phyloP scores from a whole-genome alignment of 129 eudicot species.

The Arctium minus region DNA sequence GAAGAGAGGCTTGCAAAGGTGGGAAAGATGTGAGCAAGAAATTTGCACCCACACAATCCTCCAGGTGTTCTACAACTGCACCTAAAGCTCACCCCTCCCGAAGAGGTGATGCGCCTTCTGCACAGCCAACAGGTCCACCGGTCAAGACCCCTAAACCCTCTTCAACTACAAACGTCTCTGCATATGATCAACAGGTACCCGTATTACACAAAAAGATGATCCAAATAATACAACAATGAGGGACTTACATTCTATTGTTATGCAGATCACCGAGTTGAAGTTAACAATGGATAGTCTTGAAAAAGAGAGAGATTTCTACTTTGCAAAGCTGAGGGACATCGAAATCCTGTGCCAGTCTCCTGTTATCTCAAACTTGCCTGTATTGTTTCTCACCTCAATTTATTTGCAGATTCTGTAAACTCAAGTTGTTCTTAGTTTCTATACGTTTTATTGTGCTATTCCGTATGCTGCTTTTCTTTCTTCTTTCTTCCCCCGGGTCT shows the following conservation, averaged over 20 bases:
- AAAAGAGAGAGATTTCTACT: slow-evolving; percentile 97
- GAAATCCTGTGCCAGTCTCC: slow-evolving; percentile 91
- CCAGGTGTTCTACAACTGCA: slow-evolving; percentile 46
- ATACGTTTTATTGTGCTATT: not conserved
- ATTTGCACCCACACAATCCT: slow-evolving; percentile 54
- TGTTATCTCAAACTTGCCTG: slow-evolving; percentile 60
- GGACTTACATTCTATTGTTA: slow-evolving; percentile 3
- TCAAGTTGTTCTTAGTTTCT: not conserved
- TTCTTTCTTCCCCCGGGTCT: not conserved
- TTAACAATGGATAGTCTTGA: slow-evolving; percentile 84
- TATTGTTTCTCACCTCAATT: slow-evolving; percentile 16
- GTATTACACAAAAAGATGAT: not conserved
- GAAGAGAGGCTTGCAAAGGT: slow-evolving; percentile 88
- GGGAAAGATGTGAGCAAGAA: slow-evolving; percentile 65
- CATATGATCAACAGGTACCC: slow-evolving; percentile 67
- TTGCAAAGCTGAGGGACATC: slow-evolving; percentile 84
- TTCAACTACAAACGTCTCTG: slow-evolving; percentile 45
- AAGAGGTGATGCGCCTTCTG: slow-evolving; percentile 50
- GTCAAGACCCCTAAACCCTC: slow-evolving; percentile 55
- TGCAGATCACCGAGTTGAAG: slow-evolving; percentile 89
- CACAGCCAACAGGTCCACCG: slow-evolving; percentile 48
- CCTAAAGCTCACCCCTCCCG: slow-evolving; percentile 52
- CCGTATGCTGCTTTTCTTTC: not conserved
- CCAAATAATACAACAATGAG: not conserved
- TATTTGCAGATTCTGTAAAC: not conserved